Base-by-base conservation (phyloP, 805 yeast species). In the Kregervanrija pseudodelftensis region DNA sequence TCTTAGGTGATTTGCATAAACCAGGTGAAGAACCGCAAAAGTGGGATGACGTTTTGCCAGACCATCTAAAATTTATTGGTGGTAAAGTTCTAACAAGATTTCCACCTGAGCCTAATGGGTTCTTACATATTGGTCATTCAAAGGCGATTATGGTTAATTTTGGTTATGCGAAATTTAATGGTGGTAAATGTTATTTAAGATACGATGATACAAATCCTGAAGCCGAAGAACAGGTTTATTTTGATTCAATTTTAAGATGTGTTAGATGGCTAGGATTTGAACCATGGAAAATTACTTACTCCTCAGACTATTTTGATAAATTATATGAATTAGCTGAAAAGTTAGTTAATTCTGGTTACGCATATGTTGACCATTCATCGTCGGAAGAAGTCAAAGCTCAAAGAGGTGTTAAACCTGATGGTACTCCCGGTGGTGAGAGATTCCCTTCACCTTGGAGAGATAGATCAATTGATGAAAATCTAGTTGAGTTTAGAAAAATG, bases 61-160 rank as follows among this genome's bases (percentile, higher is more conserved):
- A 79, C 52, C 99, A 93, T 64, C 71, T 88, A 56, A 77, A 74
- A 45, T 79, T 78, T 52, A 87, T 95, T 32, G 74, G 77, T 34
- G 95, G 96, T 39, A 74, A 76, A 59, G 98, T 91, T 30, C 80
- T 77, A 56, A 93, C 99, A 3, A 80, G 99, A 63, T 93, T 93
- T 69, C 99, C 99, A 39, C 99, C 99, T 5, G 99, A 93, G 69
- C 99, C 99, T 36, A 91, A 95, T 67, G 99, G 99, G 55, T 93
- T 81, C 62, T 74, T 93, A 60, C 99, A 93, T 64, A 91, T 93
- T 64, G 99, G 99, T 38, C 99, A 93, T 62, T 85, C 96, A 36
- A 93, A 93, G 68, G 99, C 99, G 42, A 91, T 93, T 61, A 85
- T 93, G 79, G 96, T 91, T 44, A 90, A 93, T 64, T 93, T 93